phyloP scores from a whole-genome alignment of 2,329 filamentous ascomycete species.

The Colletotrichum sp. region DNA sequence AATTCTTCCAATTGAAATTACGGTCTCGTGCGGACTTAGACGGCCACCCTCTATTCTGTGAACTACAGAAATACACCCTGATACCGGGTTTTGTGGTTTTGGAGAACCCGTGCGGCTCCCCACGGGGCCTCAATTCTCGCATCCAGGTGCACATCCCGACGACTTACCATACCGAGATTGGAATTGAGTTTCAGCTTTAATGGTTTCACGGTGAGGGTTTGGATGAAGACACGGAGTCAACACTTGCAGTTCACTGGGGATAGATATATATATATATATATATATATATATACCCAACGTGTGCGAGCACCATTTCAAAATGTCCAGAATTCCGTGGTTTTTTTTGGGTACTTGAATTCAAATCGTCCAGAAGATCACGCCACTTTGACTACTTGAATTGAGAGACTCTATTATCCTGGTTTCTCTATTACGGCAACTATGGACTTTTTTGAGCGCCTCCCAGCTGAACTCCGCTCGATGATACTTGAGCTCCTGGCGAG shows the following conservation, averaged over 20 bases:
- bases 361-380: neutral
- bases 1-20: neutral
- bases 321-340: neutral
- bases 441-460: too few species aligned
- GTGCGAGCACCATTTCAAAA: neutral
- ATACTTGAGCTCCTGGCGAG: neutral
- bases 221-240: neutral
- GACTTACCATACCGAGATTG: neutral
- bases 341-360: too few species aligned
- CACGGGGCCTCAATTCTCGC: neutral
- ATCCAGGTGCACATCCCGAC: neutral
- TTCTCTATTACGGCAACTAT: neutral
- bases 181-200: neutral
- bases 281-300: neutral
- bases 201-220: neutral
- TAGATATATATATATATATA: too few species aligned
- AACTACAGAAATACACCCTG: neutral
- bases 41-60: neutral
- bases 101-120: neutral
- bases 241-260: neutral
- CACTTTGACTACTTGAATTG: neutral
- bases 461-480: too few species aligned
- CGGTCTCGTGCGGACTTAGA: neutral
- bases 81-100: neutral
- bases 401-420: neutral